These are phyloP conservation scores for Monilinia fructigena DNA, from an alignment of 2,329 filamentous ascomycete genomes.

Conservation along the genomic window DNA sequence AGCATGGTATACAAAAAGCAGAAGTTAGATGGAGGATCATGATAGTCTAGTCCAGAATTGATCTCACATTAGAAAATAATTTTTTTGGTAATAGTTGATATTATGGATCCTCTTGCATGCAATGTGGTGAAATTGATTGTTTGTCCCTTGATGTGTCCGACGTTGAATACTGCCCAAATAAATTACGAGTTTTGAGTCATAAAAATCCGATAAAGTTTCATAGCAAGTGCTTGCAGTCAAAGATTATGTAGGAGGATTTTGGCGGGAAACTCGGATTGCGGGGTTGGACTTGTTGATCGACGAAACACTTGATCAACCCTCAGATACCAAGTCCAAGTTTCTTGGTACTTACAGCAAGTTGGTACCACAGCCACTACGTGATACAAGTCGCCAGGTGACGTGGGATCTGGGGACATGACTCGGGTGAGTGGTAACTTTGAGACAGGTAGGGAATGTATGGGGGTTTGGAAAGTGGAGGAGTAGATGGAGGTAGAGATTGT, in stretches of 20 bases:
- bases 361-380: neutral
- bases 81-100: slow-evolving; percentile 21
- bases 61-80: slow-evolving; percentile 41
- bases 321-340: neutral
- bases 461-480: neutral
- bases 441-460: neutral
- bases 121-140: neutral
- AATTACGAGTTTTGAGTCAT: neutral
- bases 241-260: slow-evolving; percentile 1
- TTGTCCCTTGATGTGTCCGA: slow-evolving; percentile 1
- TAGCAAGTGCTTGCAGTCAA: neutral
- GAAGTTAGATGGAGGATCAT: slow-evolving; percentile 41
- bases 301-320: neutral
- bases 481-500: too few species aligned
- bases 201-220: neutral
- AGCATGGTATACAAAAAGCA: slow-evolving; percentile 35
- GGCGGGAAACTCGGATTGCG: neutral
- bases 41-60: slow-evolving; percentile 42
- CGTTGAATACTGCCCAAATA: neutral
- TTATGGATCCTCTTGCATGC: neutral
- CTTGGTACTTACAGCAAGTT: neutral
- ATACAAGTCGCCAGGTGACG: neutral
- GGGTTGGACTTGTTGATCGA: neutral
- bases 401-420: neutral
- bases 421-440: neutral